These are phyloP conservation scores for Talaromyces sp. DNA, from an alignment of 2,329 filamentous ascomycete species.

Conservation along the genomic window DNA sequence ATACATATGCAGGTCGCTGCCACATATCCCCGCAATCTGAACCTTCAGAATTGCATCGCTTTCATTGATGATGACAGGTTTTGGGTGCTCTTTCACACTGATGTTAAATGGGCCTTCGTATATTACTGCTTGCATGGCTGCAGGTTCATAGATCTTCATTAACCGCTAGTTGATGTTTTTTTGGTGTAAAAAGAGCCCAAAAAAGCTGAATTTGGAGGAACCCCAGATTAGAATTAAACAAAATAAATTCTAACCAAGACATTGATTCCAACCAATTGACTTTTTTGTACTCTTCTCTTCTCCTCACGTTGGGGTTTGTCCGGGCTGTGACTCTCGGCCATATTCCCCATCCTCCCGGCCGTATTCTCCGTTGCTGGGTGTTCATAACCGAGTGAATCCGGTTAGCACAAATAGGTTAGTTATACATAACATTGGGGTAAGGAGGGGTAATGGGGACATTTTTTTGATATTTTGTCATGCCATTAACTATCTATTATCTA, in stretches of 20 bases:
- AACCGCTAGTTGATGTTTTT: neutral
- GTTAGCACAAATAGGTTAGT: neutral
- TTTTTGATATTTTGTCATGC: neutral
- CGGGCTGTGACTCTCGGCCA: neutral
- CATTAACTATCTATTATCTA: neutral
- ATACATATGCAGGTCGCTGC: constrained; percentile 77
- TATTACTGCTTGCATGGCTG: constrained; percentile 76
- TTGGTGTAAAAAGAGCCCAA: neutral
- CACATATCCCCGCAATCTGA: constrained; percentile 71
- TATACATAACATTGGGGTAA: neutral
- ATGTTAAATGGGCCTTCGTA: constrained; percentile 72
- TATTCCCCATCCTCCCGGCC: neutral
- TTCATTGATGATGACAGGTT: constrained; percentile 64
- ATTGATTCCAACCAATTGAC: too few relatives aligned
- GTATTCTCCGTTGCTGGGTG: neutral
- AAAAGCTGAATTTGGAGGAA: neutral
- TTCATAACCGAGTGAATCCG: neutral
- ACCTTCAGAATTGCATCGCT: constrained; percentile 76
- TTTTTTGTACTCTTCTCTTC: neutral
- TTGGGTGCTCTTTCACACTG: constrained; percentile 67
- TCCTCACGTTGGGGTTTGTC: neutral
- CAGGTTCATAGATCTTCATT: neutral
- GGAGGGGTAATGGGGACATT: neutral
- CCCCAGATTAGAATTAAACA: too few relatives aligned
- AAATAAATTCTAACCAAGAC: neutral